Evolutionary conservation across 2,329 filamentous ascomycete genomes (phyloP).

Genomic region (Bipolaris zeicola): DNA sequence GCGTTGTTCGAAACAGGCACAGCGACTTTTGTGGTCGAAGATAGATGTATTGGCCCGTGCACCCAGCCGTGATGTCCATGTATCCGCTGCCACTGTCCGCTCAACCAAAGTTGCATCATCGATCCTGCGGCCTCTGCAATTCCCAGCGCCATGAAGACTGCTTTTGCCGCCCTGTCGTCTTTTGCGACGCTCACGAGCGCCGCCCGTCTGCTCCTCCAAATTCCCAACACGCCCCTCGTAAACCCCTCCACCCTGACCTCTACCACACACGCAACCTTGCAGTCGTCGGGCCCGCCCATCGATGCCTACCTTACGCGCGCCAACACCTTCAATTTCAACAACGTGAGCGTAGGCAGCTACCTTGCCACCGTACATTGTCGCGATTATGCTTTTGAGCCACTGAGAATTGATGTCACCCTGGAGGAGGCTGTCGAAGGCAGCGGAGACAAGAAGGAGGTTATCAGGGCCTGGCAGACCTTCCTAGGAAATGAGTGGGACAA

Average conservation of each 20-base stretch:
- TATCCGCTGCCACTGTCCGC: not conserved
- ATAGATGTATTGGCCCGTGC: not conserved
- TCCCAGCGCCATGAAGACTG: conserved; percentile 28
- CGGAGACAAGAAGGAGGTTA: conserved; percentile 49
- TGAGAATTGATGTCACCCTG: conserved; percentile 73
- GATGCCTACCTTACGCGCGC: conserved; percentile 68
- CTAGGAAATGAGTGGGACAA: conserved; percentile 90
- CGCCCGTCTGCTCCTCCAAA: conserved; percentile 58
- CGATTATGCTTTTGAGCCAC: conserved; percentile 75
- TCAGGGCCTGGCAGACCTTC: conserved; percentile 81
- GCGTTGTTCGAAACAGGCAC: not conserved
- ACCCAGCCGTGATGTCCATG: not conserved
- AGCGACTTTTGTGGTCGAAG: not conserved
- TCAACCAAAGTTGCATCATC: conserved; percentile 2
- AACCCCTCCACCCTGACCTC: conserved; percentile 56
- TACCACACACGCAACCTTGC: conserved; percentile 70
- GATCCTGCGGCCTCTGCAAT: not conserved
- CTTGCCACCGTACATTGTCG: conserved; percentile 79
- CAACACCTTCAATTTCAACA: conserved; percentile 76
- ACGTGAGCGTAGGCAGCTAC: conserved; percentile 75
- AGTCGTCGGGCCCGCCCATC: conserved; percentile 57
- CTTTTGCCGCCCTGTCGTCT: conserved; percentile 50
- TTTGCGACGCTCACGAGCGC: conserved; percentile 50
- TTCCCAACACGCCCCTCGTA: conserved; percentile 53
- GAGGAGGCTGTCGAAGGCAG: conserved; percentile 37